Percentiles rank a stretch among this genome's conserved stretches.
Conservation (phyloP, 306 rosid species). For the Hippophae gyantsensis region DNA sequence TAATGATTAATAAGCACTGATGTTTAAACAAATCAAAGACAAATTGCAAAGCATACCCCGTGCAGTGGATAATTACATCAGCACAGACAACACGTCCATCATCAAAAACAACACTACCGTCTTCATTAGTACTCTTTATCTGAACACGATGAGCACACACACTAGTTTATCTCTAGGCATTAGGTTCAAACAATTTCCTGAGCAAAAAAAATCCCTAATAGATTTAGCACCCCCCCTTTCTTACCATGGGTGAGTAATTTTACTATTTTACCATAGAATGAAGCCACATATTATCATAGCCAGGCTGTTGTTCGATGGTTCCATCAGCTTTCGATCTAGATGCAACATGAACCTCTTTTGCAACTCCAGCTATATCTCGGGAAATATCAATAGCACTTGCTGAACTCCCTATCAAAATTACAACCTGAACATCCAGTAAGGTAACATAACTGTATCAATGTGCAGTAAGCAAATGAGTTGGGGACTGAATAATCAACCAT, state of each 20-base stretch:
- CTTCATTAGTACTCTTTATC: constrained; percentile 13
- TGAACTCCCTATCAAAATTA: constrained; percentile 55
- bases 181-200: not conserved
- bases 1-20: not conserved
- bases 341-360: constrained; percentile 72
- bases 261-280: constrained; percentile 51
- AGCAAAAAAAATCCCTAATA: not conserved
- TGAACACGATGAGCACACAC: not conserved
- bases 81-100: constrained; percentile 14
- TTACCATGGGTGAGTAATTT: not conserved
- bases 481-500: not conserved
- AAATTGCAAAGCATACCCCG: constrained; percentile 9
- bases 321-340: constrained; percentile 30
- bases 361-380: constrained; percentile 46
- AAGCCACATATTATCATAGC: constrained; percentile 48
- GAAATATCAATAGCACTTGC: constrained; percentile 61
- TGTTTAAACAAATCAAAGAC: not conserved
- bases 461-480: not conserved
- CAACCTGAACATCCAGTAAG: constrained; percentile 30
- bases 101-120: constrained; percentile 13
- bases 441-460: not conserved
- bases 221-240: not conserved
- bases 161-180: not conserved
- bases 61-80: constrained; percentile 16
- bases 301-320: constrained; percentile 28